A percentile compares a stretch with the other conserved stretches of the same genome.
These are phyloP conservation scores for Ambrosia artemisiifolia DNA, from an alignment of 129 eudicot genomes.

Conservation along the genomic window DNA sequence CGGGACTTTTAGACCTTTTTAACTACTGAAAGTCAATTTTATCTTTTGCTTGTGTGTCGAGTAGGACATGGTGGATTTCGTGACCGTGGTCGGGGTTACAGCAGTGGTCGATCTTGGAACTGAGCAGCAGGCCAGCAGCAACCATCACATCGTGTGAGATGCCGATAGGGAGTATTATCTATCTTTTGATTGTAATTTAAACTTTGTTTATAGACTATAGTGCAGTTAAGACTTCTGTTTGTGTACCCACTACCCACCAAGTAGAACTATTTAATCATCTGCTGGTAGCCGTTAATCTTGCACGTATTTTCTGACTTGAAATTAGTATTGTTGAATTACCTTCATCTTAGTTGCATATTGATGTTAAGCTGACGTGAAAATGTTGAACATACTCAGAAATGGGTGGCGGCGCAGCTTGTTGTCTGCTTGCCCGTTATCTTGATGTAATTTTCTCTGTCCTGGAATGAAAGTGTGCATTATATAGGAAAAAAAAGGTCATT, in stretches of 20 bases:
- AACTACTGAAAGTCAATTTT: background rate
- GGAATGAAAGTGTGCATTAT: too few species aligned
- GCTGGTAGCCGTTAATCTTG: constrained; percentile 3
- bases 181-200: constrained; percentile 6
- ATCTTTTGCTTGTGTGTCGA: background rate
- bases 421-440: too few species aligned
- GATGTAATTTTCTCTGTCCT: too few species aligned
- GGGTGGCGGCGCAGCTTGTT: too few species aligned
- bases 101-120: constrained; percentile 78
- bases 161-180: background rate
- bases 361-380: background rate
- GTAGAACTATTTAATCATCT: background rate
- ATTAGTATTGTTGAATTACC: background rate
- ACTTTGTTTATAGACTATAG: background rate
- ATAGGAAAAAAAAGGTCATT: too few species aligned
- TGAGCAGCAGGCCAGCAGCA: constrained; percentile 29
- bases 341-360: background rate
- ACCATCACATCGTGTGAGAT: background rate
- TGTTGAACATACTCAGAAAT: too few species aligned
- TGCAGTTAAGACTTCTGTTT: constrained; percentile 9
- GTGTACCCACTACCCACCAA: background rate
- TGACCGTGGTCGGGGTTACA: constrained; percentile 84
- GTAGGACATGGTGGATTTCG: constrained; percentile 70
- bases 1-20: background rate
- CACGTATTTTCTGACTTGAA: background rate